Conservation (phyloP, 1,284 basidiomycete species). For the Exobasidium cylindrosporum region DNA sequence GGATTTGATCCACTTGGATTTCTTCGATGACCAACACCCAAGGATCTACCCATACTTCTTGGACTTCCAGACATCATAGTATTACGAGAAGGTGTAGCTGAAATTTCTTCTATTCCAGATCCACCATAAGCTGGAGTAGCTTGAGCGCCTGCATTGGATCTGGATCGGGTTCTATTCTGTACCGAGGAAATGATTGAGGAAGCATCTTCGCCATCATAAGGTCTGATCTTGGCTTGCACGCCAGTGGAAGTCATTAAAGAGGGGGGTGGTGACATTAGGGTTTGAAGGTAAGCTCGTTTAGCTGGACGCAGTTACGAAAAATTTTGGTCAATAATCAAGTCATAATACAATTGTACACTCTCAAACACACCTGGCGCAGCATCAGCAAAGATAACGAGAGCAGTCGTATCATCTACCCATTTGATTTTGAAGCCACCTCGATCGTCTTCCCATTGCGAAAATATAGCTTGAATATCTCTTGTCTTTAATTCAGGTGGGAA, state of each 20-base stretch:
- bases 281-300: slow-evolving; percentile 91
- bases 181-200: slow-evolving; percentile 84
- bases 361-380: slow-evolving; percentile 56
- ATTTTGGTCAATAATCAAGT: neutral
- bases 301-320: slow-evolving; percentile 58
- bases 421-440: slow-evolving; percentile 96
- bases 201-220: slow-evolving; percentile 92
- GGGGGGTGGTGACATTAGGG: slow-evolving; percentile 65
- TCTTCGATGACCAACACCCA: slow-evolving; percentile 32
- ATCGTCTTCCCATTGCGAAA: slow-evolving; percentile 80
- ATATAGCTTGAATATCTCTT: slow-evolving; percentile 86
- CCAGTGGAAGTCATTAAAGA: slow-evolving; percentile 57
- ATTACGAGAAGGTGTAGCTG: slow-evolving; percentile 4
- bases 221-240: slow-evolving; percentile 65
- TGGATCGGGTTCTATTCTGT: slow-evolving; percentile 60
- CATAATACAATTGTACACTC: too few relatives aligned
- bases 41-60: slow-evolving; percentile 18
- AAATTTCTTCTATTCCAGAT: neutral
- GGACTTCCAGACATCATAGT: neutral
- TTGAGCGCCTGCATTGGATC: slow-evolving; percentile 39
- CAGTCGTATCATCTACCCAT: slow-evolving; percentile 95
- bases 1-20: slow-evolving; percentile 40
- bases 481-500: slow-evolving; percentile 96
- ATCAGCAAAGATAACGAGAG: slow-evolving; percentile 84
- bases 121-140: slow-evolving; percentile 27